phyloP scores from a whole-genome alignment of 805 yeast species.

The Candida broadrunensis region DNA sequence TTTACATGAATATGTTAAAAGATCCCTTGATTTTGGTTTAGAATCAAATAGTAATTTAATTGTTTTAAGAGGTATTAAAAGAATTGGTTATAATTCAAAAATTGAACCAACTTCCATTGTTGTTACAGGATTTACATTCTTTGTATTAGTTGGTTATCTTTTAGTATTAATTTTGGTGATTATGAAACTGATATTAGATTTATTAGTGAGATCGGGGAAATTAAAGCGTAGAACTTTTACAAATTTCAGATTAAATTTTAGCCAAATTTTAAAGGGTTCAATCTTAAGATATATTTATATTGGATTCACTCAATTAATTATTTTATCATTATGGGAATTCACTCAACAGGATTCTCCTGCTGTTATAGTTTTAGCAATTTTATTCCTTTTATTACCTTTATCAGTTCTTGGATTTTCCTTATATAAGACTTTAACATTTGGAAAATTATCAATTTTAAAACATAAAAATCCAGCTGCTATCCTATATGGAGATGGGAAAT shows the following conservation, averaged over 20 bases:
- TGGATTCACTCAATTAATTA: constrained; percentile 78
- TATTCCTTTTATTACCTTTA: constrained; percentile 61
- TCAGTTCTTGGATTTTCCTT: constrained; percentile 64
- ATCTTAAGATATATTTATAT: constrained; percentile 74
- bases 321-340: constrained; percentile 87
- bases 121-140: constrained; percentile 84
- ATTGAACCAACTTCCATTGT: constrained; percentile 85
- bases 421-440: constrained; percentile 62
- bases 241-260: constrained; percentile 56
- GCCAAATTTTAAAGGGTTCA: constrained; percentile 68
- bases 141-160: constrained; percentile 72
- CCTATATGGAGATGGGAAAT: constrained; percentile 71
- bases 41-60: constrained; percentile 56
- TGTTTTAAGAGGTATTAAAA: constrained; percentile 81
- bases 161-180: constrained; percentile 59
- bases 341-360: constrained; percentile 81
- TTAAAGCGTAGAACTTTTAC: constrained; percentile 45
- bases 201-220: constrained; percentile 48
- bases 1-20: constrained; percentile 22
- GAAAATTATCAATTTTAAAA: constrained; percentile 53
- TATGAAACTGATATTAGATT: constrained; percentile 49
- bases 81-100: constrained; percentile 72
- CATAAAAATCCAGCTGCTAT: constrained; percentile 85
- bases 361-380: constrained; percentile 73
- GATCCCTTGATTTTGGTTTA: constrained; percentile 35